These are phyloP conservation scores for Fusarium bactridioides DNA, from an alignment of 2,329 filamentous ascomycete genomes.

Conservation along the genomic window DNA sequence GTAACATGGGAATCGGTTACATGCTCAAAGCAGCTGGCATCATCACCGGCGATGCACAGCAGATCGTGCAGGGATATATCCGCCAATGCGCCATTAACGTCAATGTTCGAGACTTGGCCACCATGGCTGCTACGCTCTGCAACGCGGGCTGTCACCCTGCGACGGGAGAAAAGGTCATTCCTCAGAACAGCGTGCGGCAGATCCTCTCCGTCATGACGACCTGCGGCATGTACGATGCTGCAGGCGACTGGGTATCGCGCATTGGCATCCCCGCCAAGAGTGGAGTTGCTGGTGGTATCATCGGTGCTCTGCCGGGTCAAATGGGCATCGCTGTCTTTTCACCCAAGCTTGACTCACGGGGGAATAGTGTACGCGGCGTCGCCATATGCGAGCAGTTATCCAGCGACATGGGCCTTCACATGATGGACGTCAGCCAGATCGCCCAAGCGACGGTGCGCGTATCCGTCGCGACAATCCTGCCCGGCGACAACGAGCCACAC, in stretches of 20 bases:
- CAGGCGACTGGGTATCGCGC: constrained; percentile 50
- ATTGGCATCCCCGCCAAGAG: constrained; percentile 51
- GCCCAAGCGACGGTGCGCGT: constrained; percentile 42
- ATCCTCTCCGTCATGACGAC: constrained; percentile 53
- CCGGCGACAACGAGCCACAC: constrained; percentile 38
- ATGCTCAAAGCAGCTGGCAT: constrained; percentile 53
- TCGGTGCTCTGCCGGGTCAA: constrained; percentile 45
- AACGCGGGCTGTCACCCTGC: constrained; percentile 49
- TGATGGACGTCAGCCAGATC: constrained; percentile 48
- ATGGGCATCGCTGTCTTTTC: constrained; percentile 46
- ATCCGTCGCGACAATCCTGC: constrained; percentile 42
- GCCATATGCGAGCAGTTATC: constrained; percentile 45
- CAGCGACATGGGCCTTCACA: constrained; percentile 46
- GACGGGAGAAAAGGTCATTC: constrained; percentile 46
- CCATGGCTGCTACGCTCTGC: constrained; percentile 51
- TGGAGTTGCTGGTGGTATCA: constrained; percentile 46
- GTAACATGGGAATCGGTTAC: constrained; percentile 49
- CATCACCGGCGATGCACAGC: constrained; percentile 45
- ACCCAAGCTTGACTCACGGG: constrained; percentile 44
- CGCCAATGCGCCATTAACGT: constrained; percentile 52
- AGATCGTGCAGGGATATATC: constrained; percentile 50
- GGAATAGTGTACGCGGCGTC: constrained; percentile 46
- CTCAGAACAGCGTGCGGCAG: constrained; percentile 48
- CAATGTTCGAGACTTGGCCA: constrained; percentile 51
- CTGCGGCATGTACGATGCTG: constrained; percentile 53